Conservation (phyloP, 2,329 filamentous ascomycete species). For the Colletotrichum navitas region DNA sequence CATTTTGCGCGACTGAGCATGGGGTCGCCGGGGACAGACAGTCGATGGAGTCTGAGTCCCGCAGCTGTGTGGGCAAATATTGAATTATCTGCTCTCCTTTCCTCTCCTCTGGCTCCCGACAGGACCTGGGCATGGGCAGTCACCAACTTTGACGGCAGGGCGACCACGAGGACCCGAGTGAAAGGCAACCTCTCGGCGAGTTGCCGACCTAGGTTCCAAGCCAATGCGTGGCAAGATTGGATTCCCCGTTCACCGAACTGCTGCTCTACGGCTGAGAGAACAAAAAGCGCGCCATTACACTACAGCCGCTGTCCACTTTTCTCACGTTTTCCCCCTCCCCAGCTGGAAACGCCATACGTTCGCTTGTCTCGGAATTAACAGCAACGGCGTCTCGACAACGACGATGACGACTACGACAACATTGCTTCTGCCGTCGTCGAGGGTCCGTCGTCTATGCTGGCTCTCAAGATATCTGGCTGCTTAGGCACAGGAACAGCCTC, state of each 20-base stretch:
- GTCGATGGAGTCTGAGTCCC: conserved; percentile 7
- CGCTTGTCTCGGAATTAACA: not conserved
- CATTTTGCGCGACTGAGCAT: conserved; percentile 2
- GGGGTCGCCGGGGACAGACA: not conserved
- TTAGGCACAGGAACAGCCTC: not conserved
- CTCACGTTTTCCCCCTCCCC: no score
- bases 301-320: conserved; percentile 17
- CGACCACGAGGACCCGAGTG: conserved; percentile 5
- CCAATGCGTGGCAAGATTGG: not conserved
- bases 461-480: conserved; percentile 1
- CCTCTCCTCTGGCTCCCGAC: not conserved
- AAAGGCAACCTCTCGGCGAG: conserved; percentile 6
- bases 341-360: not conserved
- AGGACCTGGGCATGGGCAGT: not conserved
- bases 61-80: conserved; percentile 11
- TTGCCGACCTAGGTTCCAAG: conserved; percentile 1
- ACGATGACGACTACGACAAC: no score
- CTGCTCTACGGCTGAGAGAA: conserved; percentile 9
- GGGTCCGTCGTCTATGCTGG: not conserved
- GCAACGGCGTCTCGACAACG: not conserved
- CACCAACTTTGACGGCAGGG: not conserved
- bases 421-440: not conserved
- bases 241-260: not conserved
- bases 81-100: conserved; percentile 7
- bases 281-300: conserved; percentile 14